phyloP scores from a whole-genome alignment of 2,329 filamentous ascomycete genomes.

The Plenodomus lindquistii region DNA sequence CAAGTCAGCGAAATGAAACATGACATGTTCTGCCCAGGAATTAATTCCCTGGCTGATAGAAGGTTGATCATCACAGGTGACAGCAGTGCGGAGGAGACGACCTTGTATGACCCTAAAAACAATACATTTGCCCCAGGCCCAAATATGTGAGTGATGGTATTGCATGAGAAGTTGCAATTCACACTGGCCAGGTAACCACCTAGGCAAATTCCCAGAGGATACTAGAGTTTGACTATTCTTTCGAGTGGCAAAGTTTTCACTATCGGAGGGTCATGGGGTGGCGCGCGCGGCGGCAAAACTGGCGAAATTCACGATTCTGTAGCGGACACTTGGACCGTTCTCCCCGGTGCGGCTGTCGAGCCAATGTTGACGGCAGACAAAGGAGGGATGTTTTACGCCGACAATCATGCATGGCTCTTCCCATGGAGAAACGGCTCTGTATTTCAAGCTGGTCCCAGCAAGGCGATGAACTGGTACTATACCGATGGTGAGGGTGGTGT shows the following conservation, averaged over 20 bases:
- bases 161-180: not conserved
- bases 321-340: constrained; percentile 15
- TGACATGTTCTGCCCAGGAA: constrained; percentile 29
- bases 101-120: constrained; percentile 17
- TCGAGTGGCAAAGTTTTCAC: constrained; percentile 25
- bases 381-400: constrained; percentile 17
- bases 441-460: constrained; percentile 59
- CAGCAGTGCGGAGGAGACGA: constrained; percentile 20
- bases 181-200: not conserved
- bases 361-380: constrained; percentile 22
- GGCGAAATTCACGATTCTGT: constrained; percentile 21
- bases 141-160: constrained; percentile 11
- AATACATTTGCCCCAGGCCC: constrained; percentile 15
- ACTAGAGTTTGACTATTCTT: constrained; percentile 19
- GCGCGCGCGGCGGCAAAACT: constrained; percentile 12
- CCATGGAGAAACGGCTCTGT: constrained; percentile 35
- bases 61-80: constrained; percentile 23
- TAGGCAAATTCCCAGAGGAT: constrained; percentile 12
- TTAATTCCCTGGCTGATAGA: constrained; percentile 20
- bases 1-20: constrained; percentile 21
- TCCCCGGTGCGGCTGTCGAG: constrained; percentile 18
- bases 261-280: constrained; percentile 23
- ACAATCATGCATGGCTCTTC: constrained; percentile 29
- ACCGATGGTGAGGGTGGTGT: constrained; percentile 49
- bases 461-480: constrained; percentile 60